A percentile compares a stretch with the other conserved stretches of the same genome.
Conservation (phyloP, 345 rosid species). For the Brassica carinata region DNA sequence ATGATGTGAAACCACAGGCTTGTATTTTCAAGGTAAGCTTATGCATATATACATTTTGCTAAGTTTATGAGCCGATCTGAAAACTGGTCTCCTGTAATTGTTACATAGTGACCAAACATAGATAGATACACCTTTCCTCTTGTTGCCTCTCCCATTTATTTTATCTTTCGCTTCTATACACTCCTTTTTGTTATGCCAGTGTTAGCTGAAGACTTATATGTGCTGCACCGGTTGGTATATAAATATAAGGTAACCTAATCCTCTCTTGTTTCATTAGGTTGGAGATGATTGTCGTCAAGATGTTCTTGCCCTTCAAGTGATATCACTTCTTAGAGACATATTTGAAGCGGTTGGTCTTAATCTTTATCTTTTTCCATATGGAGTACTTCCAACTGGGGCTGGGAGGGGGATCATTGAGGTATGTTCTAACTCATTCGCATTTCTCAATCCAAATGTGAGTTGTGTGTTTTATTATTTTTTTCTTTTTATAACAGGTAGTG, state of each 20-base stretch:
- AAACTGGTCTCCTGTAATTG: neutral
- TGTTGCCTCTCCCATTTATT: neutral
- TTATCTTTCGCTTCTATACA: neutral
- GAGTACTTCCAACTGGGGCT: conserved; percentile 92
- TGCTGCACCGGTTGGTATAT: neutral
- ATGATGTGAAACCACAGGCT: conserved; percentile 77
- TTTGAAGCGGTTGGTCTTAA: conserved; percentile 81
- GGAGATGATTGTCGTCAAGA: conserved; percentile 99
- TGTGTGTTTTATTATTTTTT: neutral
- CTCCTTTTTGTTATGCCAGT: neutral
- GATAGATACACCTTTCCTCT: neutral
- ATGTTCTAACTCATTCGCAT: neutral
- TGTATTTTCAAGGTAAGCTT: conserved; percentile 88
- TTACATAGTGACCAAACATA: neutral
- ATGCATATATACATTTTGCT: neutral
- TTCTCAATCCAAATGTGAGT: neutral
- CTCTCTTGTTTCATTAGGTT: conserved; percentile 56
- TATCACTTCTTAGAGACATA: conserved; percentile 74
- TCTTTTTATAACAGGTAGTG: conserved; percentile 57
- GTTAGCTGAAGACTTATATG: neutral
- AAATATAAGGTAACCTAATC: neutral
- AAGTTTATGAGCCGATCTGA: conserved; percentile 1
- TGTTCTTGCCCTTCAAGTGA: conserved; percentile 98
- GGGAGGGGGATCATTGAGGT: conserved; percentile 95
- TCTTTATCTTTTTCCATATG: conserved; percentile 86